These are phyloP conservation scores for Trichoderma afroharzianum DNA, from an alignment of 2,329 filamentous ascomycete species.

Conservation along the genomic window DNA sequence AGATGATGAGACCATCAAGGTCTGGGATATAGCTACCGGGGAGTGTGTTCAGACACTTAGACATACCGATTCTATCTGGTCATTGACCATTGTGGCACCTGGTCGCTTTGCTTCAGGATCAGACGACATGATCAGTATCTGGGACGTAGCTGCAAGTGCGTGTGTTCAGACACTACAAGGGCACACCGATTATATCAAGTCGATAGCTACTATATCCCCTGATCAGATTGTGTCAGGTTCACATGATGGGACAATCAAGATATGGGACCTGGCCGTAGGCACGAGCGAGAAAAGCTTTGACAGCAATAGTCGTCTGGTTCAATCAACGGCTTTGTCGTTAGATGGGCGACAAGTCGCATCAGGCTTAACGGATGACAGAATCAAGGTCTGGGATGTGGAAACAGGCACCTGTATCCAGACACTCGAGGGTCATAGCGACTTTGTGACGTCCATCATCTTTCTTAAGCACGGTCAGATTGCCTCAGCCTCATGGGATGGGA, in stretches of 20 bases:
- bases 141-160: neutral
- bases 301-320: neutral
- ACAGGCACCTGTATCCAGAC: neutral
- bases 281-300: neutral
- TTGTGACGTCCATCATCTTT: neutral
- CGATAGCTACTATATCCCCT: no score
- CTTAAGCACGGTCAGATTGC: neutral
- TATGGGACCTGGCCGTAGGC: conserved; percentile 4
- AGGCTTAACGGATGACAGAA: neutral
- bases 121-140: neutral
- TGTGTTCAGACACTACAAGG: neutral
- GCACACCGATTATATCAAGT: neutral
- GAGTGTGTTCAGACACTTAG: neutral
- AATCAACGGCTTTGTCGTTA: neutral
- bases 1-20: neutral
- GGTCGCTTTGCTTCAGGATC: neutral
- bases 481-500: neutral
- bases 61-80: neutral
- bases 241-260: neutral
- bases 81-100: neutral
- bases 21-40: conserved; percentile 4
- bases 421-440: neutral
- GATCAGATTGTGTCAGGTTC: conserved; percentile 1
- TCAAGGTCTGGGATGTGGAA: neutral
- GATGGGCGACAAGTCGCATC: neutral